Percentiles rank a stretch among this genome's conserved stretches.
Conservation (phyloP, 2,329 filamentous ascomycete species). For the Didymella pinodella region DNA sequence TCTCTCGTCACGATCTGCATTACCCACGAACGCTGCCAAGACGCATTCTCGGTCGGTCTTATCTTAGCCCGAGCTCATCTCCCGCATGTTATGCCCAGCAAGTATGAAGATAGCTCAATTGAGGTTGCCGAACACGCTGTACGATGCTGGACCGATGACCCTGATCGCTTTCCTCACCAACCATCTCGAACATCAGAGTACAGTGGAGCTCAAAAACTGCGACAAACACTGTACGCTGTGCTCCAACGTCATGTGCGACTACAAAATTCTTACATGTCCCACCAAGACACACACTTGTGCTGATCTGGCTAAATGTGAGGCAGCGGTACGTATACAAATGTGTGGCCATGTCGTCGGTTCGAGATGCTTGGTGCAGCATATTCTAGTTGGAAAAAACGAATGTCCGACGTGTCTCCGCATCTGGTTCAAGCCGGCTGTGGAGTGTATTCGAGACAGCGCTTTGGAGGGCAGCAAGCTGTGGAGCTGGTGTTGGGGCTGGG, state of each 20-base stretch:
- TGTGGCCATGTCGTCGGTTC: background rate
- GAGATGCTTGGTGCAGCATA: background rate
- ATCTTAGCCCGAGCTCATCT: background rate
- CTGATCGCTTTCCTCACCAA: background rate
- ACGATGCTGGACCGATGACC: background rate
- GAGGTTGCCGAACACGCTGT: background rate
- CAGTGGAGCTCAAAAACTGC: background rate
- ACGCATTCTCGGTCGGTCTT: background rate
- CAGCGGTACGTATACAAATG: background rate
- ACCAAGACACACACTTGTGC: background rate
- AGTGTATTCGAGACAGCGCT: background rate
- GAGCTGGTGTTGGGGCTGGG: background rate
- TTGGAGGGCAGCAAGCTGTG: background rate
- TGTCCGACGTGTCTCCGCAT: background rate
- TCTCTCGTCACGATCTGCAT: background rate
- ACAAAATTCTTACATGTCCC: background rate
- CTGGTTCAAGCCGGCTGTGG: background rate
- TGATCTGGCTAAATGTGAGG: background rate
- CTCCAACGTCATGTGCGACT: conserved; percentile 3
- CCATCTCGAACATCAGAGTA: background rate
- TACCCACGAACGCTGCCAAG: background rate
- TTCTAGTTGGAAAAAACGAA: background rate
- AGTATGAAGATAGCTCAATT: background rate
- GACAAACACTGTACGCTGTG: background rate
- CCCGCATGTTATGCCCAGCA: background rate